Percentiles rank a stretch among this genome's conserved stretches.
These are phyloP conservation scores for Podochytrium sp. DNA, from an alignment of 192 early-diverging fungal species.

Conservation along the genomic window DNA sequence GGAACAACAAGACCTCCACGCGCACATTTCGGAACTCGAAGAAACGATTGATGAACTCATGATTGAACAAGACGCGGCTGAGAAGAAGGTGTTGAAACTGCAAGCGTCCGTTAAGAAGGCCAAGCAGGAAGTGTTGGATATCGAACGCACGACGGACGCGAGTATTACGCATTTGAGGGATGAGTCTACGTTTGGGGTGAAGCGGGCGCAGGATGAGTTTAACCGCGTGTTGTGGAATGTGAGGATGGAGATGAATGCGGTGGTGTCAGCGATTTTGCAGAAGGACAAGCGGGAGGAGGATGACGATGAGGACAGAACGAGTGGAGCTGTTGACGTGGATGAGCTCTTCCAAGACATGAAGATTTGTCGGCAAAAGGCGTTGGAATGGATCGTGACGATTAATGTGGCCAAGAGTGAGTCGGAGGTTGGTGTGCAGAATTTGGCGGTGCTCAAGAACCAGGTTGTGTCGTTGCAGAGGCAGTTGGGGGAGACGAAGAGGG, in stretches of 20 bases:
- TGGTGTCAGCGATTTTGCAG: slow-evolving; percentile 12
- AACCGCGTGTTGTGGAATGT: slow-evolving; percentile 23
- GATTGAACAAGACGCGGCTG: slow-evolving; percentile 19
- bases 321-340: slow-evolving; percentile 7
- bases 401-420: slow-evolving; percentile 14
- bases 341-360: slow-evolving; percentile 18
- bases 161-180: slow-evolving; percentile 30
- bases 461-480: slow-evolving; percentile 15
- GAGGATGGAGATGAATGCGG: slow-evolving; percentile 12
- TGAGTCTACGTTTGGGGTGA: slow-evolving; percentile 17
- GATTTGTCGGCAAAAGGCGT: slow-evolving; percentile 11
- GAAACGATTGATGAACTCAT: slow-evolving; percentile 32
- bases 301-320: slow-evolving; percentile 2
- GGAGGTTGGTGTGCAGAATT: slow-evolving; percentile 10
- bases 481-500: slow-evolving; percentile 9
- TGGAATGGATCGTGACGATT: slow-evolving; percentile 26
- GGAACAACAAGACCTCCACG: slow-evolving; percentile 19
- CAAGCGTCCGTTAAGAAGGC: slow-evolving; percentile 29
- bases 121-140: slow-evolving; percentile 22
- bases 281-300: slow-evolving; percentile 2
- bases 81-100: slow-evolving; percentile 26
- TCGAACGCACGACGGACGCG: slow-evolving; percentile 28
- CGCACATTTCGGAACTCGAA: slow-evolving; percentile 22
- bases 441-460: slow-evolving; percentile 16
- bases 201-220: slow-evolving; percentile 24